phyloP scores from a whole-genome alignment of 176 grass and related monocot species.

The Otatea glauca region DNA sequence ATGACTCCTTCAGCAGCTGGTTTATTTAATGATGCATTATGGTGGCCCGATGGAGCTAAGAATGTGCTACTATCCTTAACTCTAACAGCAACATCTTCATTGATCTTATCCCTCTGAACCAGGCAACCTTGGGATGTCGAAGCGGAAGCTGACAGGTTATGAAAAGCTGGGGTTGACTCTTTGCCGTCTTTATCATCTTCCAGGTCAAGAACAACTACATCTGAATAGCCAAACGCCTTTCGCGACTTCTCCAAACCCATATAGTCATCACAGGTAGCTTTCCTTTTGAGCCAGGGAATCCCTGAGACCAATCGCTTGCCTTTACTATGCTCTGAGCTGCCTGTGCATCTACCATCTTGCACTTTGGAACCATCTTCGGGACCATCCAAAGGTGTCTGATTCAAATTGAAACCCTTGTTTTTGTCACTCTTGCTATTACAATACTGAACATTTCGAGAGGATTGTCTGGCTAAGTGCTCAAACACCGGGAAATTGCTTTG shows the following conservation, averaged over 20 bases:
- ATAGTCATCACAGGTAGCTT: conserved; percentile 4
- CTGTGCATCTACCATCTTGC: background rate
- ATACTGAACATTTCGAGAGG: background rate
- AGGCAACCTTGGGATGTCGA: conserved; percentile 1
- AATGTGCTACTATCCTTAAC: background rate
- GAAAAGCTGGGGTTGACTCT: background rate
- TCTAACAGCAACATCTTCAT: background rate
- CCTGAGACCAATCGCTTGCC: conserved; percentile 24
- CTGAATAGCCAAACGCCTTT: conserved; percentile 18
- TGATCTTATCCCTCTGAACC: background rate
- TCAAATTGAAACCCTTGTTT: conserved; percentile 41
- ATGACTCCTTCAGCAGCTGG: background rate
- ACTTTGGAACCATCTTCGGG: conserved; percentile 11
- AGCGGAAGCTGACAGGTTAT: conserved; percentile 21
- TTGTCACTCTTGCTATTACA: conserved; percentile 2
- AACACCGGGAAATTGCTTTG: conserved; percentile 8
- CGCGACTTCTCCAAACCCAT: conserved; percentile 12
- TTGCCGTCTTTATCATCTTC: background rate
- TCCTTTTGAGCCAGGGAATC: conserved; percentile 29
- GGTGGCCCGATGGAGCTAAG: conserved; percentile 13
- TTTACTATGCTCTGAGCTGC: conserved; percentile 5
- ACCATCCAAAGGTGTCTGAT: conserved; percentile 30
- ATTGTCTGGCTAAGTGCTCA: background rate
- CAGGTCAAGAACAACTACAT: background rate
- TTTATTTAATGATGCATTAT: background rate